Percentiles rank a stretch among this genome's conserved stretches.
Evolutionary conservation across 2,329 filamentous ascomycete genomes (phyloP).

Genomic region (Colletotrichum sansevieriae): DNA sequence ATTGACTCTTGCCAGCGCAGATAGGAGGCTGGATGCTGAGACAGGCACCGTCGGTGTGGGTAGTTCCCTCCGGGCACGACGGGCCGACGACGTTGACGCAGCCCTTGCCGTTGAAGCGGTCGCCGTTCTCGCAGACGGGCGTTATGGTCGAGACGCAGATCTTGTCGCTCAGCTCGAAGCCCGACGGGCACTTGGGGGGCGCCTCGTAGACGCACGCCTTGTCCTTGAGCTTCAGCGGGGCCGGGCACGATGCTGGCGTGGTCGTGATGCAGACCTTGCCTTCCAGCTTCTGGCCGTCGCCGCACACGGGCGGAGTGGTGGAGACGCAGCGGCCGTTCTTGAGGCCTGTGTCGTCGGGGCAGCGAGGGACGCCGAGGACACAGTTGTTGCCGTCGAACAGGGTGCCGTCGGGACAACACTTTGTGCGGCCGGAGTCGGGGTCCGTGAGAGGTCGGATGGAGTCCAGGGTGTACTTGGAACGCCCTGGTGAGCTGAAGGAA

Average conservation of each 20-base stretch:
- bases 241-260: rapidly evolving
- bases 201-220: neutral
- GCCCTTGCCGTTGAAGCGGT: neutral
- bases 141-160: neutral
- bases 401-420: neutral
- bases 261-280: neutral
- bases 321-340: neutral
- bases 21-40: neutral
- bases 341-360: neutral
- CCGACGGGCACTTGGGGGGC: neutral
- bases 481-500: neutral
- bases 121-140: neutral
- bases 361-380: neutral
- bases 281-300: neutral
- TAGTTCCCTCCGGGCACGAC: neutral
- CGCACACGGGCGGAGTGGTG: neutral
- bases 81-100: conserved; percentile 3
- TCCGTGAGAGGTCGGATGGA: neutral
- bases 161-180: neutral
- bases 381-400: neutral
- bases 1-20: neutral
- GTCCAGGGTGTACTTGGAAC: neutral
- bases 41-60: neutral
- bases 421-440: neutral
- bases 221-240: neutral